phyloP scores from a whole-genome alignment of 2,329 filamentous ascomycete genomes.

The Trichoderma semiorbis region DNA sequence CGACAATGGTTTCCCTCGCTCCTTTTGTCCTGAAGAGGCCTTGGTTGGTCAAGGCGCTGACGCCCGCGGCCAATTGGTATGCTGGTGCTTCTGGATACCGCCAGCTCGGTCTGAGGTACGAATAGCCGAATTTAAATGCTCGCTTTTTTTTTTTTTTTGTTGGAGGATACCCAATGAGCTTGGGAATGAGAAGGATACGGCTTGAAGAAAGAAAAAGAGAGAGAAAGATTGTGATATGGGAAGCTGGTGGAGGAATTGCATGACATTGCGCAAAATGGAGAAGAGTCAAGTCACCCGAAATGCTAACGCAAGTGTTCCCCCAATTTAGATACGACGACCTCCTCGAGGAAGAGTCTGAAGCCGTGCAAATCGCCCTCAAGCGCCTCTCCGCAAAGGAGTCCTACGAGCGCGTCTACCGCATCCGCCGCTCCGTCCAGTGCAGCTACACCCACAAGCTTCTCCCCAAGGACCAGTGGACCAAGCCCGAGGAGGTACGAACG shows the following conservation, averaged over 20 bases:
- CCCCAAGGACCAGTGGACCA: conserved; percentile 60
- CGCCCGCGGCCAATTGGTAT: conserved; percentile 86
- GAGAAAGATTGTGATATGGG: neutral
- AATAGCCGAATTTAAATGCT: conserved; percentile 18
- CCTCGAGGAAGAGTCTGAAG: conserved; percentile 86
- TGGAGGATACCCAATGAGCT: neutral
- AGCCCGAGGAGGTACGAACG: conserved; percentile 47
- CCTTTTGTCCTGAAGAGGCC: conserved; percentile 79
- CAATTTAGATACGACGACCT: conserved; percentile 79
- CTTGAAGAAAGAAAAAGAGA: neutral
- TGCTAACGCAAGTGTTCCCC: conserved; percentile 5
- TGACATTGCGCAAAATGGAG: neutral
- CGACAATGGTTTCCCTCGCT: conserved; percentile 47
- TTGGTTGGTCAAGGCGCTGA: conserved; percentile 74
- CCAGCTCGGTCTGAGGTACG: conserved; percentile 84
- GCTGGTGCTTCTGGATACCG: conserved; percentile 85
- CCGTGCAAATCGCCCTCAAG: conserved; percentile 82
- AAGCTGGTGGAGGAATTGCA: neutral
- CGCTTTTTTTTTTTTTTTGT: neutral
- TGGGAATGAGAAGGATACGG: neutral
- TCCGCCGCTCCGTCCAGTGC: conserved; percentile 88
- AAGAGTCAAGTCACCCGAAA: neutral
- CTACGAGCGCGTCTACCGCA: conserved; percentile 96
- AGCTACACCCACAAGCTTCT: conserved; percentile 62
- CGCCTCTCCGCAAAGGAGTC: conserved; percentile 84